A percentile compares a stretch with the other conserved stretches of the same genome.
Evolutionary conservation across 129 eudicot species (phyloP).

Genomic region (carrot (Daucus carota)): DH1_v3.0 NC_030388.2:2411501-2412000

Average conservation of each 20-base stretch:
- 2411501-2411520: slow-evolving; percentile 59
- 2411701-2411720: background rate
- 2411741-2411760: background rate
- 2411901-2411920: slow-evolving; percentile 5
- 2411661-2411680: background rate
- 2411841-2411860: background rate
- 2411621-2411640: slow-evolving; percentile 19
- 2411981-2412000: no score
- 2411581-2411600: slow-evolving; percentile 11
- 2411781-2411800: slow-evolving; percentile 7
- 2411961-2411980: background rate
- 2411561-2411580: slow-evolving; percentile 7
- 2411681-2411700: background rate
- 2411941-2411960: background rate
- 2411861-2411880: background rate
- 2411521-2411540: slow-evolving; percentile 22
- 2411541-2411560: slow-evolving; percentile 35
- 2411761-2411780: background rate
- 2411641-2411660: background rate
- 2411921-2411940: background rate
- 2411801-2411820: background rate
- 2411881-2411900: slow-evolving; percentile 5
- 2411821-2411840: background rate
- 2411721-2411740: background rate
- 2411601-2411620: slow-evolving; percentile 23